Evolutionary conservation across 192 early-diverging fungal genomes (phyloP).

Genomic region (Gamsiella multidivaricata): DNA sequence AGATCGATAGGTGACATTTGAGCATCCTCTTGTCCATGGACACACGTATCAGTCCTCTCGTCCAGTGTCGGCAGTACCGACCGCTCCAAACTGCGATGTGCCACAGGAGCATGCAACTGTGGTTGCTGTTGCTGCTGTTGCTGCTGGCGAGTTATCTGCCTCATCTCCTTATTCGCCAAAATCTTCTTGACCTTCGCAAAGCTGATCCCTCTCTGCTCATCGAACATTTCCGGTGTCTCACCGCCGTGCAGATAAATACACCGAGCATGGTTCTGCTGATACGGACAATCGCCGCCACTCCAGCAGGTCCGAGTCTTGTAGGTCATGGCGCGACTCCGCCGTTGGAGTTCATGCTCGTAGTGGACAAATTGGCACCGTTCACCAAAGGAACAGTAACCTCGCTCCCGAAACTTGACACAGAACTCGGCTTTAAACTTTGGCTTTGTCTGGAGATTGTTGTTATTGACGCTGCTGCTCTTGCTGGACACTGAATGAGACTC

Average conservation of each 20-base stretch:
- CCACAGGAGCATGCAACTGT: too few relatives aligned
- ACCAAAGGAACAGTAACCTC: slow-evolving; percentile 19
- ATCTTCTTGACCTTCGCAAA: slow-evolving; percentile 21
- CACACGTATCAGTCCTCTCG: neutral
- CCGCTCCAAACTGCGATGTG: too few relatives aligned
- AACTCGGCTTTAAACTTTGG: slow-evolving; percentile 29
- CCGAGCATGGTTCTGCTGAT: slow-evolving; percentile 25
- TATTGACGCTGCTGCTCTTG: neutral
- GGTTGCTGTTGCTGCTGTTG: neutral
- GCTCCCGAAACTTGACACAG: slow-evolving; percentile 21
- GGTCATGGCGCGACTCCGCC: slow-evolving; percentile 7
- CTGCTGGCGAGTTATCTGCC: slow-evolving; percentile 13
- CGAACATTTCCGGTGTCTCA: slow-evolving; percentile 35
- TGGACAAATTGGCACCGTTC: slow-evolving; percentile 31
- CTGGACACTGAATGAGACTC: too few relatives aligned
- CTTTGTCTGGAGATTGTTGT: neutral
- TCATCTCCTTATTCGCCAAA: slow-evolving; percentile 10
- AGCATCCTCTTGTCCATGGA: too few relatives aligned
- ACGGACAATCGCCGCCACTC: slow-evolving; percentile 10
- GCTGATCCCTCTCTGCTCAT: slow-evolving; percentile 22
- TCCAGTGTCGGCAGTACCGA: too few relatives aligned
- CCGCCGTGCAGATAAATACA: slow-evolving; percentile 29
- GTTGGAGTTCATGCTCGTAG: slow-evolving; percentile 14
- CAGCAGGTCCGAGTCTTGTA: slow-evolving; percentile 29
- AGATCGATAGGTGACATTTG: too few relatives aligned